Evolutionary conservation across 495 filamentous ascomycete genomes (phyloP), one percentile per base, ranked within the genome.

Genomic region (Podospora conica): DNA sequence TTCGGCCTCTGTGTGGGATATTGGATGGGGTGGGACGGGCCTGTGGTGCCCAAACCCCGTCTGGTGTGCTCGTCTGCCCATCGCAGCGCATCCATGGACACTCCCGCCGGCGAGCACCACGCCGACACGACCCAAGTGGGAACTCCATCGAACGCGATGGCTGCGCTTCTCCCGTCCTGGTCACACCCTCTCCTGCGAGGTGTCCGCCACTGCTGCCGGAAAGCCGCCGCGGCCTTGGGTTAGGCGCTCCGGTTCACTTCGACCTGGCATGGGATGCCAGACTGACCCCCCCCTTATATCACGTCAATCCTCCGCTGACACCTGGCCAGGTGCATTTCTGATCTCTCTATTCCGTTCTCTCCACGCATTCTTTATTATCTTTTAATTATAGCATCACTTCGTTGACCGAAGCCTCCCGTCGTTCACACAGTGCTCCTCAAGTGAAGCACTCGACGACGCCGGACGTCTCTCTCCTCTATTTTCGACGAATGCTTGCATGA

Each of bases 351-450:
- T 71, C 71, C 18, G 40, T 69, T 67, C 72, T 76, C 72, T 73
- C 70, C 71, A 73, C 65, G 68, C 71, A 63, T 71, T 66, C 67
- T 76, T 66, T 69, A 67, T 70, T 76, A 66, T 73, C 15, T 48
- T 63, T 63, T 28, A 20, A 70, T 58, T 62, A 60, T 27, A 73
- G 71, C 69, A 76, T 69, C 72, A 76, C 78, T 83, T 82, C 79
- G 81, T 83, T 79, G 80, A 82, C 65, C 81, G 80, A 81, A 75
- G 79, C 76, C 61, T 70, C 73, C 77, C 73, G 71, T 82, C 78
- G 71, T 78, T 81, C 64, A 68, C 66, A 61, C 57, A 64, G 60
- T 62, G 27, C 48, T 66, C 56, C 69, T 69, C 75, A 75, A 69
- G 67, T 68, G 68, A 72, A 64, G 33, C 68, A 68, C 66, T 71